Conservation (phyloP, 345 rosid genomes). For the Heritiera fomes region DNA sequence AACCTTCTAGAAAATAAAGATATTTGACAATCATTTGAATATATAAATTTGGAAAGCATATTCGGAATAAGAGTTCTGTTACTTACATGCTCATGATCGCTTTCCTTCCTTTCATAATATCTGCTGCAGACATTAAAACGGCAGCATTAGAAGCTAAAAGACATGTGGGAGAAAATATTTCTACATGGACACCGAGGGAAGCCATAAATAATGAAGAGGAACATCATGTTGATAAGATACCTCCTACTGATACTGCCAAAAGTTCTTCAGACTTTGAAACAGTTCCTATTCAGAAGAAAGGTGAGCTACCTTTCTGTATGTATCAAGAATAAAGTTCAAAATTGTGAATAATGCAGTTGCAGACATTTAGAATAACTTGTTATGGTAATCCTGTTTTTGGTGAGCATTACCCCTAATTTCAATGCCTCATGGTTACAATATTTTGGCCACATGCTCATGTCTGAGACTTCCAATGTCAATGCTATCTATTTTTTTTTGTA, state of each 20-base stretch:
- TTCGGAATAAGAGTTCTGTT: not conserved
- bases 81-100: not conserved
- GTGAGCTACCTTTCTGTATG: not conserved
- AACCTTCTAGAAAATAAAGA: not conserved
- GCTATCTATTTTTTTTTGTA: not conserved
- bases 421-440: not conserved
- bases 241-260: not conserved
- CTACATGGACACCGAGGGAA: slow-evolving; percentile 18
- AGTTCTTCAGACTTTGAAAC: slow-evolving; percentile 10
- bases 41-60: not conserved
- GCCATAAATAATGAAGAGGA: slow-evolving; percentile 20
- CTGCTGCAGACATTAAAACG: slow-evolving; percentile 22
- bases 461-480: not conserved
- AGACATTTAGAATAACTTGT: not conserved
- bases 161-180: slow-evolving; percentile 19
- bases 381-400: not conserved
- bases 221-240: slow-evolving; percentile 4
- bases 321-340: not conserved
- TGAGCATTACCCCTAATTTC: not conserved
- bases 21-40: not conserved
- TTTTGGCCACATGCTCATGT: not conserved
- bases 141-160: slow-evolving; percentile 18
- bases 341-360: not conserved
- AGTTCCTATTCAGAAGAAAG: not conserved
- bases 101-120: slow-evolving; percentile 7